These are phyloP conservation scores for Saccharomycopsis crataegensis DNA, from an alignment of 1,139 yeast species.

Conservation along the genomic window DNA sequence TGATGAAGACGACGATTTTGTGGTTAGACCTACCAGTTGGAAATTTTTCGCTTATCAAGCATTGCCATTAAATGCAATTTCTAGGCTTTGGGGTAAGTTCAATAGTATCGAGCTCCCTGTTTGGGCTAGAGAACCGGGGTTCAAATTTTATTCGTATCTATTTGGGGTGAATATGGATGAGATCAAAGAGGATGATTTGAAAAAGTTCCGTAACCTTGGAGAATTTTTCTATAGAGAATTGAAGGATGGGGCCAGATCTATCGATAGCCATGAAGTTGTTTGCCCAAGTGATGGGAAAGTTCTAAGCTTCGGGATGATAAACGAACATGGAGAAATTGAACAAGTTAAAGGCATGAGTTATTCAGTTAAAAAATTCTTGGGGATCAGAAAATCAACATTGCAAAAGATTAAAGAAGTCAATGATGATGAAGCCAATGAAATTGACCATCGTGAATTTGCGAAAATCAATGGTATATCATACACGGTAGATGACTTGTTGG, in stretches of 20 bases:
- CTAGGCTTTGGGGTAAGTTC: conserved; percentile 90
- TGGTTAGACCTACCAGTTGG: conserved; percentile 69
- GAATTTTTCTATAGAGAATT: conserved; percentile 88
- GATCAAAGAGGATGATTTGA: conserved; percentile 75
- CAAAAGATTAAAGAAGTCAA: conserved; percentile 39
- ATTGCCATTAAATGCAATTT: conserved; percentile 82
- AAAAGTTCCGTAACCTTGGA: conserved; percentile 67
- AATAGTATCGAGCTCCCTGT: conserved; percentile 79
- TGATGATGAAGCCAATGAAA: conserved; percentile 21
- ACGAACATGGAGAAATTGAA: conserved; percentile 77
- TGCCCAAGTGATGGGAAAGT: conserved; percentile 95
- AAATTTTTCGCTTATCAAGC: conserved; percentile 83
- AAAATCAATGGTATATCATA: conserved; percentile 68
- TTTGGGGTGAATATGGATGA: conserved; percentile 91
- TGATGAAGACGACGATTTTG: conserved; percentile 33
- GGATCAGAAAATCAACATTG: conserved; percentile 35
- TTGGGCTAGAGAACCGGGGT: conserved; percentile 84
- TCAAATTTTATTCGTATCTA: conserved; percentile 61
- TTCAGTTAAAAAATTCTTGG: conserved; percentile 82
- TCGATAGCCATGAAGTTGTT: conserved; percentile 56
- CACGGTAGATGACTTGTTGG: conserved; percentile 62
- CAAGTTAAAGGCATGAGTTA: conserved; percentile 97
- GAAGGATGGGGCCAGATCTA: conserved; percentile 73
- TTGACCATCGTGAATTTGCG: conserved; percentile 65
- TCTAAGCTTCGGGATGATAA: conserved; percentile 73